These are phyloP conservation scores for Moringa oleifera DNA, from an alignment of 345 rosid genomes.

Conservation along the genomic window DNA sequence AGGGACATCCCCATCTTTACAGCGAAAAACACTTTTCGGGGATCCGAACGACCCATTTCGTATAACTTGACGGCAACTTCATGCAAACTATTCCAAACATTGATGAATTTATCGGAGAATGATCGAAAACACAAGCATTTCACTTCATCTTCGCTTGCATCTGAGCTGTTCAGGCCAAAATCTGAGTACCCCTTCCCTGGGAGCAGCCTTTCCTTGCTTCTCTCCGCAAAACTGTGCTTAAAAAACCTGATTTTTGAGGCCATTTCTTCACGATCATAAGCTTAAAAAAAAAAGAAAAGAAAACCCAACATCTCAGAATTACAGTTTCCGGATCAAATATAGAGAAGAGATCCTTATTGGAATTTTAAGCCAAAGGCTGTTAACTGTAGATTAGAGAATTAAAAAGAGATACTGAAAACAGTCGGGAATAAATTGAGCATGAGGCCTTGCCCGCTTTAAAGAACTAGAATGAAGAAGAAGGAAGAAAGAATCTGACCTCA, in stretches of 20 bases:
- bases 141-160: conserved; percentile 19
- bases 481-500: no score
- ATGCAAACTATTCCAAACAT: conserved; percentile 30
- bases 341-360: no score
- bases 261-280: conserved; percentile 17
- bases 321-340: no score
- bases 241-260: conserved; percentile 35
- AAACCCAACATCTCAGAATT: no score
- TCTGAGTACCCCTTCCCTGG: conserved; percentile 39
- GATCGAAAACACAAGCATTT: conserved; percentile 40
- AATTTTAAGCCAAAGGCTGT: no score
- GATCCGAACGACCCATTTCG: conserved; percentile 61
- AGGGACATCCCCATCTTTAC: conserved; percentile 70
- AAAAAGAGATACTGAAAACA: no score
- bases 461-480: no score
- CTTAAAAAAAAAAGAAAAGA: background rate
- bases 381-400: no score
- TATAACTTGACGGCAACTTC: conserved; percentile 25
- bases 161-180: conserved; percentile 37
- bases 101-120: conserved; percentile 29
- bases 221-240: conserved; percentile 35
- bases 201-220: conserved; percentile 57
- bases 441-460: no score
- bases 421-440: no score
- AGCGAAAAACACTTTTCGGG: conserved; percentile 54